A percentile compares a stretch with the other conserved stretches of the same genome.
Conservation (phyloP, 805 yeast genomes). For the Metschnikowia sp. region DNA sequence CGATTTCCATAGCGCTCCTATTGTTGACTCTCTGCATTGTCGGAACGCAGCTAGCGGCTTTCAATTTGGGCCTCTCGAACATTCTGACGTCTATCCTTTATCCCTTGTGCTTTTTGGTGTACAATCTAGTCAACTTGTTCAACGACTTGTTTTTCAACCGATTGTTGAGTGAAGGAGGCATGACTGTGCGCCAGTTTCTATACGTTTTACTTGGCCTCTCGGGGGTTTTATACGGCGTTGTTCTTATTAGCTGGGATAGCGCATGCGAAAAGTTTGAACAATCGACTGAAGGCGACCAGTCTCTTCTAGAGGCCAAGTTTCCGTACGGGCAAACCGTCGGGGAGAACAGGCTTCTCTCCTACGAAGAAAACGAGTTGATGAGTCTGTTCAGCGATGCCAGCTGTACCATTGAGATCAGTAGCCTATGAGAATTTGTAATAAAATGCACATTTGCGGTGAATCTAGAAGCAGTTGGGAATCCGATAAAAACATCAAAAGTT, state of each 20-base stretch:
- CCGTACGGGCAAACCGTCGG: conserved; percentile 17
- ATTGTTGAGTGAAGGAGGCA: conserved; percentile 42
- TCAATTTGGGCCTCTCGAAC: conserved; percentile 68
- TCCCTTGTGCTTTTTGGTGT: conserved; percentile 82
- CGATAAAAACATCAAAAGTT: too few relatives aligned
- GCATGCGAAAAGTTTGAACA: conserved; percentile 19
- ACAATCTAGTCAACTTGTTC: conserved; percentile 59
- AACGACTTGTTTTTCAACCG: conserved; percentile 57
- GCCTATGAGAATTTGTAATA: too few relatives aligned
- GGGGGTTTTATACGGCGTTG: conserved; percentile 65
- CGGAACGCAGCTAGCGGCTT: conserved; percentile 64
- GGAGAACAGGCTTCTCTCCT: conserved; percentile 10
- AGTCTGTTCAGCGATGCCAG: conserved; percentile 6
- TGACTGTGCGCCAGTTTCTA: conserved; percentile 47
- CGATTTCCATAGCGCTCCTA: conserved; percentile 44
- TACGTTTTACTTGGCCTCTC: conserved; percentile 45
- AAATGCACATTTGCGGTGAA: too few relatives aligned
- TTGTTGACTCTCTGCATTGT: conserved; percentile 58
- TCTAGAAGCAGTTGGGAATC: too few relatives aligned
- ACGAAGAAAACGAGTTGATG: conserved; percentile 16
- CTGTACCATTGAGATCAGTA: too few relatives aligned
- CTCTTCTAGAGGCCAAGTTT: conserved; percentile 14
- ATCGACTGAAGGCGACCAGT: conserved; percentile 4
- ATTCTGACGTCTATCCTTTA: conserved; percentile 75
- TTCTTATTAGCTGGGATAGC: conserved; percentile 55